Evolutionary conservation across 352 stramenopile genomes (phyloP), one percentile per base, ranked within the genome.

Genomic region (Phytophthora boehmeriae): DNA sequence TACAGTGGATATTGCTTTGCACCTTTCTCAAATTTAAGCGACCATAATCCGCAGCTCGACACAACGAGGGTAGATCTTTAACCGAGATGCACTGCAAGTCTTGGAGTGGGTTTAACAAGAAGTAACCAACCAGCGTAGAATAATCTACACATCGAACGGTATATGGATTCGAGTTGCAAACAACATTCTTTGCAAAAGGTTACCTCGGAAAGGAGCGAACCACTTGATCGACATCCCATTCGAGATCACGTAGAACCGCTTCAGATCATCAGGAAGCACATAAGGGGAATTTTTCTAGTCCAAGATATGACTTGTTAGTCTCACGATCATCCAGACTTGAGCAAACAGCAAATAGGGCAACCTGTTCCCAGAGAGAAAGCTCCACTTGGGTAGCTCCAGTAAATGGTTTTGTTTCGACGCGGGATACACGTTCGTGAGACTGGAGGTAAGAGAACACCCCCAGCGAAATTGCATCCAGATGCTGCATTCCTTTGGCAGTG

Each of bases 161-260:
- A 30, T 30, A 30, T 8, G 6, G 25, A n/a, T n/a, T n/a, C n/a
- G n/a, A n/a, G n/a, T n/a, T n/a, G n/a, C n/a, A n/a, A n/a, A n/a
- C n/a, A n/a, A n/a, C n/a, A n/a, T 16, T 20, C 22, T 10, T 17
- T 2, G 14, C 28, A 20, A 28, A 50, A 30, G 4, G 11, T 11
- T 45, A 86, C 80, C 75, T 28, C 67, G 69, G 54, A 92, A 83
- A 27, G 54, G 52, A 2, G 68, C 75, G 54, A 86, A 90, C 85
- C 85, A 93, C 58, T 90, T 91, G 47, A 90, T 63, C 0, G 76
- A 83, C 17, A 93, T 42, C 8, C 85, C 85, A 44, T 93, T 93
- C 20, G 77, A 72, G 59, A 86, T 72, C 8, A 57, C 76, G 42
- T 86, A 89, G 55, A 92, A 93, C 20, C 71, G 78, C 59, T 76